Evolutionary conservation across 257 asterid species (phyloP).

Genomic region (Solanum pimpinellifolium): DNA sequence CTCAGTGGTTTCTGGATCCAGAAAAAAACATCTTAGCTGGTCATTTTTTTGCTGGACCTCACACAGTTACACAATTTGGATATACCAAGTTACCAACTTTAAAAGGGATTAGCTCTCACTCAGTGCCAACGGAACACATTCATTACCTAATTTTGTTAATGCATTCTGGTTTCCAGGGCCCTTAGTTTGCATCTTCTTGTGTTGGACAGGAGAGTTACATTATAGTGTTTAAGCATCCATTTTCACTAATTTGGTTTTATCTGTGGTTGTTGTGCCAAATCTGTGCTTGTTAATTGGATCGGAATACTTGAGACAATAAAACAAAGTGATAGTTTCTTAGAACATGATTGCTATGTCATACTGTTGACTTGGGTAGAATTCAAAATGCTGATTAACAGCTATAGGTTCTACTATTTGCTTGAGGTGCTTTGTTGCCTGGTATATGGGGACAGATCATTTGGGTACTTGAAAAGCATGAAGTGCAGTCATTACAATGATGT

Average conservation of each 20-base stretch:
- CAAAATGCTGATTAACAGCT: neutral
- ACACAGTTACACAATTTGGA: neutral
- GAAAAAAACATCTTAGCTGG: neutral
- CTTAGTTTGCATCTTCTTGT: neutral
- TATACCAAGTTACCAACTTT: neutral
- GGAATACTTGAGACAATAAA: neutral
- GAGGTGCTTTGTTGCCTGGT: neutral
- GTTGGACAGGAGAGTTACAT: neutral
- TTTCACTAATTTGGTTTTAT: neutral
- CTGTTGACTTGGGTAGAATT: neutral
- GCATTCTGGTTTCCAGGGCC: neutral
- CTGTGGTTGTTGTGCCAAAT: neutral
- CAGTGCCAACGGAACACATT: neutral
- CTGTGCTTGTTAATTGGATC: neutral
- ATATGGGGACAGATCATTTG: neutral
- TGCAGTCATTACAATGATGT: neutral
- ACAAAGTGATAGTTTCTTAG: neutral
- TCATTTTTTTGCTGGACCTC: neutral
- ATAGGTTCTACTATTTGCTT: neutral
- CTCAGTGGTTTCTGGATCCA: neutral
- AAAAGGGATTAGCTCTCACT: neutral
- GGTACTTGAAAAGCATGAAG: neutral
- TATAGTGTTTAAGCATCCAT: neutral
- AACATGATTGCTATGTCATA: neutral
- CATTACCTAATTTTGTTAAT: neutral